Percentiles rank a stretch among this genome's conserved stretches.
Conservation (phyloP, 1,139 yeast species). For the Yamadazyma sp. region DNA sequence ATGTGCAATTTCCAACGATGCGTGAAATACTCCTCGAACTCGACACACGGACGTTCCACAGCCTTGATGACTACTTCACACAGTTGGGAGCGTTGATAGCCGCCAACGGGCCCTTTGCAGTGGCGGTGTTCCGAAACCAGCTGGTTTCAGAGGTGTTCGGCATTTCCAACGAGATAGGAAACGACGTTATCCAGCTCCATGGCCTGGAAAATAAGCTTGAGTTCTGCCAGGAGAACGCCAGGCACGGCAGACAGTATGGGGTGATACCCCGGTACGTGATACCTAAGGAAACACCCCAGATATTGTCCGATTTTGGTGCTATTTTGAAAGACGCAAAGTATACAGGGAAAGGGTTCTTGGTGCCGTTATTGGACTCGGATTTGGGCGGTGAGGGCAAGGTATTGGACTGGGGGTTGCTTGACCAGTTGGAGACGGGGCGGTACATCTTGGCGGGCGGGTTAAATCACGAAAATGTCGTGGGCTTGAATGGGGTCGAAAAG, state of each 20-base stretch:
- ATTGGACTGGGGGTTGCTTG: slow-evolving; percentile 63
- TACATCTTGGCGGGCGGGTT: slow-evolving; percentile 89
- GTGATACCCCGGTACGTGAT: slow-evolving; percentile 70
- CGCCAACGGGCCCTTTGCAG: slow-evolving; percentile 67
- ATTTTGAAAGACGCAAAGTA: slow-evolving; percentile 20
- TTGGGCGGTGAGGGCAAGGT: slow-evolving; percentile 87
- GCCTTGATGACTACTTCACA: slow-evolving; percentile 35
- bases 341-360: slow-evolving; percentile 28
- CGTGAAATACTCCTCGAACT: slow-evolving; percentile 21
- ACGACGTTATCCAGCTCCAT: slow-evolving; percentile 87
- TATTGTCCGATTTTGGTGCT: slow-evolving; percentile 18
- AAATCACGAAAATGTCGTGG: slow-evolving; percentile 64
- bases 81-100: slow-evolving; percentile 27
- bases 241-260: slow-evolving; percentile 40
- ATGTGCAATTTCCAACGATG: slow-evolving; percentile 20
- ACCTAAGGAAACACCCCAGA: slow-evolving; percentile 47
- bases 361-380: slow-evolving; percentile 81
- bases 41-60: slow-evolving; percentile 15
- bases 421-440: slow-evolving; percentile 35
- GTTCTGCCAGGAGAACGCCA: slow-evolving; percentile 27
- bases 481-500: slow-evolving; percentile 46
- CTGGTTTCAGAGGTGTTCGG: slow-evolving; percentile 56
- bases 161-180: slow-evolving; percentile 44
- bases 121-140: slow-evolving; percentile 92
- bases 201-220: slow-evolving; percentile 72